A percentile compares a stretch with the other conserved stretches of the same genome.
Evolutionary conservation across 2,329 filamentous ascomycete genomes (phyloP).

Genomic region (Chrysoporthe puriensis): DNA sequence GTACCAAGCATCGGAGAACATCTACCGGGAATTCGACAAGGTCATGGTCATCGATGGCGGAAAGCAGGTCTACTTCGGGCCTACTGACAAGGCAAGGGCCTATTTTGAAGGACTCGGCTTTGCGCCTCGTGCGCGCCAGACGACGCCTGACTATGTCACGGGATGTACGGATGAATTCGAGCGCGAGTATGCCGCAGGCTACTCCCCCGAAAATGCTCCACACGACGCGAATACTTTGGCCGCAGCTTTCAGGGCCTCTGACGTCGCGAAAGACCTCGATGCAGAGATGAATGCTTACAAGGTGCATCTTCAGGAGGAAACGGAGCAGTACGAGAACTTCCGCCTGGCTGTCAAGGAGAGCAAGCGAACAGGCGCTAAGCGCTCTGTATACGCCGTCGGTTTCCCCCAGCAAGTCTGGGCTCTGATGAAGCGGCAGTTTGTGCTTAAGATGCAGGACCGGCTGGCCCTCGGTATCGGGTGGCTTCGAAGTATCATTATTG

Average conservation of each 20-base stretch:
- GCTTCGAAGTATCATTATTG: conserved; percentile 69
- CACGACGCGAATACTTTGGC: conserved; percentile 68
- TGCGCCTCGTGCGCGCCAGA: conserved; percentile 73
- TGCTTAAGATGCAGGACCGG: conserved; percentile 84
- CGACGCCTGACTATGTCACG: conserved; percentile 80
- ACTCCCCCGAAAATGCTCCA: conserved; percentile 68
- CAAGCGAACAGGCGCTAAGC: conserved; percentile 75
- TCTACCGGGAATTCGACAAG: conserved; percentile 81
- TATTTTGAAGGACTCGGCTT: conserved; percentile 83
- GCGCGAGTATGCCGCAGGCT: conserved; percentile 72
- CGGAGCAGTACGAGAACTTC: conserved; percentile 75
- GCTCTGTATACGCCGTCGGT: conserved; percentile 80
- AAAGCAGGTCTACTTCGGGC: conserved; percentile 76
- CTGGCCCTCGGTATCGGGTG: conserved; percentile 77
- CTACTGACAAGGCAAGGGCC: conserved; percentile 64
- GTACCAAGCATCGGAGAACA: conserved; percentile 84
- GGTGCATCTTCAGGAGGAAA: conserved; percentile 63
- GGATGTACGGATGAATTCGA: conserved; percentile 86
- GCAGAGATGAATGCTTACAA: conserved; percentile 73
- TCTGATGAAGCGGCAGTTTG: conserved; percentile 80
- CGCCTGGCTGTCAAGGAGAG: conserved; percentile 73
- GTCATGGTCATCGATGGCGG: conserved; percentile 80
- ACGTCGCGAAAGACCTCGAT: conserved; percentile 58
- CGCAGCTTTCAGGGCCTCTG: conserved; percentile 71
- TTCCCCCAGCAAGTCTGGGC: conserved; percentile 85